These are phyloP conservation scores for Gaillardinia entomophila DNA, from an alignment of 805 yeast genomes.

Conservation along the genomic window DNA sequence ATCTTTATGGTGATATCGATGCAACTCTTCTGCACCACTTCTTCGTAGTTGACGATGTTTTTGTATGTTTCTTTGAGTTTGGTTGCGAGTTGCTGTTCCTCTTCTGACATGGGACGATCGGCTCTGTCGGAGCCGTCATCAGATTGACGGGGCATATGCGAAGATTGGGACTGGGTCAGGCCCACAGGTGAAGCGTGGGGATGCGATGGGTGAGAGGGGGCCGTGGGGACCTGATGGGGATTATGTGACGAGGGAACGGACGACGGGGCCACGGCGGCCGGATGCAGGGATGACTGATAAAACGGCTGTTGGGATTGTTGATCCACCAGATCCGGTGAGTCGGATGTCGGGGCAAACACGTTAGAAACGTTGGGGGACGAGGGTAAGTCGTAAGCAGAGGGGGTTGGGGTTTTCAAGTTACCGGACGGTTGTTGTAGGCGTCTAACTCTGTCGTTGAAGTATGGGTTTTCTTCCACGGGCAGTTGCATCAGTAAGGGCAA, in stretches of 20 bases:
- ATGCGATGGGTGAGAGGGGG: conserved; percentile 2
- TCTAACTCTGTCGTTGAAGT: conserved; percentile 7
- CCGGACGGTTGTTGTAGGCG: conserved; percentile 4
- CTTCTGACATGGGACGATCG: conserved; percentile 42
- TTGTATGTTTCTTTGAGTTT: conserved; percentile 73
- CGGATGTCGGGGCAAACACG: conserved; percentile 34
- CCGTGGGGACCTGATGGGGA: too few relatives aligned
- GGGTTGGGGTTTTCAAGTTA: conserved; percentile 32
- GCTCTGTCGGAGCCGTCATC: conserved; percentile 1
- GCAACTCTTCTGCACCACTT: conserved; percentile 65
- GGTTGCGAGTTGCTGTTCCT: conserved; percentile 61
- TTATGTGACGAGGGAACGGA: too few relatives aligned
- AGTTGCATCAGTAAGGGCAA: conserved; percentile 6
- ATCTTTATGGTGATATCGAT: conserved; percentile 51
- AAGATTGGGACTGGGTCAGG: conserved; percentile 1
- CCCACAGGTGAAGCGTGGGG: not conserved
- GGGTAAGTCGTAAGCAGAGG: conserved; percentile 37
- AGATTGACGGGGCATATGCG: not conserved
- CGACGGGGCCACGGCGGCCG: too few relatives aligned
- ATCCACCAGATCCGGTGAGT: conserved; percentile 13
- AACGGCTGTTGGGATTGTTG: conserved; percentile 1
- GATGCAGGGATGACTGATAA: conserved; percentile 1
- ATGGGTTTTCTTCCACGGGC: conserved; percentile 10
- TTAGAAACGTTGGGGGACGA: conserved; percentile 35
- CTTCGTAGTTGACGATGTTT: conserved; percentile 60